Evolutionary conservation across 108 stramenopile genomes (phyloP), one percentile per base, ranked within the genome.

Genomic region (Cyclostephanos tholiformis): DNA sequence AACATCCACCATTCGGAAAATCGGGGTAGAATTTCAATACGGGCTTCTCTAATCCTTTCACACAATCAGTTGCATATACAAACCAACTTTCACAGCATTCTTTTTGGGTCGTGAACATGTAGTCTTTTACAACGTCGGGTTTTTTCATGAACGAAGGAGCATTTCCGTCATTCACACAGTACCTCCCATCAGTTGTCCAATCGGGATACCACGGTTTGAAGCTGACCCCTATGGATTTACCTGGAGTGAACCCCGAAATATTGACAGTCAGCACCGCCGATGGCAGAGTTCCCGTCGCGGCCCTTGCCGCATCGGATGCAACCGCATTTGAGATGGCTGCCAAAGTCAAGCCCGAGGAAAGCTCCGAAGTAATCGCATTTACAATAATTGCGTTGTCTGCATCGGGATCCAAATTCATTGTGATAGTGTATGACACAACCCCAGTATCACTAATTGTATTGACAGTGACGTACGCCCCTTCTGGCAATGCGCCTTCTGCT

Each of bases 11-110:
- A 27, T 20, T 49, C 30, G 55, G 32, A 53, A 11, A 53, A 23
- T 56, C 65, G 9, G 74, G 74, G n/a, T 58, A 65, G 19, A 16
- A 74, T 66, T 65, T 60, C 43, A 58, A 27, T 17, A 16, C 58
- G 30, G 29, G 6, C 19, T 57, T 58, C 2, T 30, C 57, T 19
- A 19, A 22, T 48, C 30, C 9, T 14, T 30, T 22, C 7, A 23
- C 56, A 35, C 73, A 65, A n/a, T n/a, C n/a, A n/a, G n/a, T n/a
- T n/a, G n/a, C n/a, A n/a, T n/a, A n/a, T n/a, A n/a, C n/a, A n/a
- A n/a, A n/a, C n/a, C n/a, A n/a, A n/a, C n/a, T n/a, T n/a, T n/a
- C n/a, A n/a, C n/a, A n/a, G n/a, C n/a, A n/a, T n/a, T n/a, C n/a
- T n/a, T n/a, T n/a, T n/a, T n/a, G n/a, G n/a, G n/a, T n/a, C n/a